Evolutionary conservation across 1,284 basidiomycete species (phyloP).

Genomic region (Puccinia polysora): DNA sequence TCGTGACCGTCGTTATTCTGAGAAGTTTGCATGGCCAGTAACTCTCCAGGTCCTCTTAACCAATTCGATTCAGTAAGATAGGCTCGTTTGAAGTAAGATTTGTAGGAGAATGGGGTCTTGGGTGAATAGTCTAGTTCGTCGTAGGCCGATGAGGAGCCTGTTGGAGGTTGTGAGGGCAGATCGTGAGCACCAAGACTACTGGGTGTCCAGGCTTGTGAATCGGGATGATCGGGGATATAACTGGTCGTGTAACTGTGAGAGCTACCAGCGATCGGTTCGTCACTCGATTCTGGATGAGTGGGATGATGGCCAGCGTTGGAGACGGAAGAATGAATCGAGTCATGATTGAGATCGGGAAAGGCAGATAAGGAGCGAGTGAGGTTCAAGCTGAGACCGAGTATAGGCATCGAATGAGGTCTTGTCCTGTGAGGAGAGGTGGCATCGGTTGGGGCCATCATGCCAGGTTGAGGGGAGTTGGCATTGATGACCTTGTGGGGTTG

Average conservation of each 20-base stretch:
- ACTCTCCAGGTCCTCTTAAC: constrained; percentile 67
- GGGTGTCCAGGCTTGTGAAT: constrained; percentile 22
- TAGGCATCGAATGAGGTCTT: constrained; percentile 40
- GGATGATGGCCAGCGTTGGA: constrained; percentile 20
- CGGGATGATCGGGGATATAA: constrained; percentile 39
- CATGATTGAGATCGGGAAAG: constrained; percentile 16
- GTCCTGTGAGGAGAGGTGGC: constrained; percentile 36
- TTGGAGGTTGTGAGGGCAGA: constrained; percentile 14
- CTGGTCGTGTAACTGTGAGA: constrained; percentile 10
- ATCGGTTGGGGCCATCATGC: constrained; percentile 41
- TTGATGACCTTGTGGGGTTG: constrained; percentile 41
- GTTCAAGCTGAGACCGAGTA: constrained; percentile 33
- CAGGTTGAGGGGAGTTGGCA: constrained; percentile 41
- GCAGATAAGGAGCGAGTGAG: constrained; percentile 15
- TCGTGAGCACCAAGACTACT: constrained; percentile 34
- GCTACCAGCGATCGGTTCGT: constrained; percentile 21
- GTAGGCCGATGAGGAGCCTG: constrained; percentile 16
- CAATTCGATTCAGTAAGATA: constrained; percentile 80
- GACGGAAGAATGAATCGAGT: constrained; percentile 37
- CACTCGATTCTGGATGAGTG: constrained; percentile 33
- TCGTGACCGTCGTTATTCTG: constrained; percentile 60
- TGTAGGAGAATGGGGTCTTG: constrained; percentile 59
- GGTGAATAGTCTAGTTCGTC: constrained; percentile 44
- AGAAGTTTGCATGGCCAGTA: constrained; percentile 70
- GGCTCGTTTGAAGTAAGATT: constrained; percentile 69